phyloP scores from a whole-genome alignment of 2,329 filamentous ascomycete species.

The Biscogniauxia marginata region DNA sequence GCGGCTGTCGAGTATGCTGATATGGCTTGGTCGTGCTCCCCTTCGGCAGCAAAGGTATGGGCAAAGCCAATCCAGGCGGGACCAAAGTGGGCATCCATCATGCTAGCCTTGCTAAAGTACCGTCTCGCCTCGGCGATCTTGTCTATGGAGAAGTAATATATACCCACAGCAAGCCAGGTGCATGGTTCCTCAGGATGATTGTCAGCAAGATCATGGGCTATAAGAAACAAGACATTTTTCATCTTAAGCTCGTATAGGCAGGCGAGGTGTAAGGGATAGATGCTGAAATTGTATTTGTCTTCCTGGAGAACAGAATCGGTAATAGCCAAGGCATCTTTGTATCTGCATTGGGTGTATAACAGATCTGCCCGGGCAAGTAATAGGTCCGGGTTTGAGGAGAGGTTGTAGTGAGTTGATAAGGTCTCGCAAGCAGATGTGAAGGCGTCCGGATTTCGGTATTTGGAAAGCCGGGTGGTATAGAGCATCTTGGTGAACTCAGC shows the following conservation, averaged over 20 bases:
- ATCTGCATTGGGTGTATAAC: slow-evolving; percentile 91
- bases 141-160: slow-evolving; percentile 87
- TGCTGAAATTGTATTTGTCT: slow-evolving; percentile 85
- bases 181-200: slow-evolving; percentile 87
- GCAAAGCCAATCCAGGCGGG: slow-evolving; percentile 99
- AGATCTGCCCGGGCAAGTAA: slow-evolving; percentile 87
- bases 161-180: slow-evolving; percentile 90
- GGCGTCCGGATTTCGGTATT: slow-evolving; percentile 83
- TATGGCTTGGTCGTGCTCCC: slow-evolving; percentile 97
- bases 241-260: slow-evolving; percentile 84
- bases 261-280: slow-evolving; percentile 88
- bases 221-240: slow-evolving; percentile 85
- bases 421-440: slow-evolving; percentile 87
- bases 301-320: slow-evolving; percentile 79
- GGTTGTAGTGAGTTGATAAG: slow-evolving; percentile 88
- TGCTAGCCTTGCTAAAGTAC: slow-evolving; percentile 95
- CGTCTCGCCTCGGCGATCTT: slow-evolving; percentile 91
- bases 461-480: slow-evolving; percentile 92
- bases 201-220: slow-evolving; percentile 90
- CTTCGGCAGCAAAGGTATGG: slow-evolving; percentile 95
- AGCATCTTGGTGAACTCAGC: slow-evolving; percentile 94
- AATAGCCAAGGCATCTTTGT: slow-evolving; percentile 79
- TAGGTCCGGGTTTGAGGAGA: slow-evolving; percentile 83
- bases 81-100: slow-evolving; percentile 97
- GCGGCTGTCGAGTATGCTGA: slow-evolving; percentile 96